A percentile compares a stretch with the other conserved stretches of the same genome.
Evolutionary conservation across 768 basidiomycete species (phyloP).

Genomic region (Mycena indigotica): DNA sequence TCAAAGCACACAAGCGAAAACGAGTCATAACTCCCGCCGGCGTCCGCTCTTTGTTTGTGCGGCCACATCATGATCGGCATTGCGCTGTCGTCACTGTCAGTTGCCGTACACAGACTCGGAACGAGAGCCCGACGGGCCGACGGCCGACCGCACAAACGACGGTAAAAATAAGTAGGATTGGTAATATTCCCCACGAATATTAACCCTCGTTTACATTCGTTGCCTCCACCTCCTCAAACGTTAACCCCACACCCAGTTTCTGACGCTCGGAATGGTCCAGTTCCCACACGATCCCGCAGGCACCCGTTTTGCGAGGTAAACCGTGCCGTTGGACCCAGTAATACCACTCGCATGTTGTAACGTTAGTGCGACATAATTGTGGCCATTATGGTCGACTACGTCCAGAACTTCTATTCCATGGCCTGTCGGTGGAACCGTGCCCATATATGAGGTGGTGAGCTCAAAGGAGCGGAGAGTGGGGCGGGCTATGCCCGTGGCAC

Average conservation of each 20-base stretch:
- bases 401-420: constrained; percentile 3
- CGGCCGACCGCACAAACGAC: no score
- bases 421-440: neutral
- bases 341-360: constrained; percentile 1
- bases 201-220: no score
- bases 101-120: no score
- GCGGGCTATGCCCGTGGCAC: neutral
- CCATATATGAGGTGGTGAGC: constrained; percentile 1
- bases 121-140: no score
- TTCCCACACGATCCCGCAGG: neutral
- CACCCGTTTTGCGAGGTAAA: constrained; percentile 13
- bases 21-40: no score
- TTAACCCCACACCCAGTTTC: constrained; percentile 1
- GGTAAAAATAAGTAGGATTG: no score
- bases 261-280: constrained; percentile 1
- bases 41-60: no score
- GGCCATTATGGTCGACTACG: constrained; percentile 1
- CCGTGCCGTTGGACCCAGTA: neutral
- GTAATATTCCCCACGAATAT: no score
- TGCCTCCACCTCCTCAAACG: constrained; percentile 11
- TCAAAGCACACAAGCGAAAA: no score
- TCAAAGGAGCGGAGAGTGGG: constrained; percentile 7
- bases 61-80: no score
- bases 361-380: constrained; percentile 13
- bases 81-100: no score